phyloP scores from a whole-genome alignment of 805 yeast genomes.

The Starmerella floricola region DNA sequence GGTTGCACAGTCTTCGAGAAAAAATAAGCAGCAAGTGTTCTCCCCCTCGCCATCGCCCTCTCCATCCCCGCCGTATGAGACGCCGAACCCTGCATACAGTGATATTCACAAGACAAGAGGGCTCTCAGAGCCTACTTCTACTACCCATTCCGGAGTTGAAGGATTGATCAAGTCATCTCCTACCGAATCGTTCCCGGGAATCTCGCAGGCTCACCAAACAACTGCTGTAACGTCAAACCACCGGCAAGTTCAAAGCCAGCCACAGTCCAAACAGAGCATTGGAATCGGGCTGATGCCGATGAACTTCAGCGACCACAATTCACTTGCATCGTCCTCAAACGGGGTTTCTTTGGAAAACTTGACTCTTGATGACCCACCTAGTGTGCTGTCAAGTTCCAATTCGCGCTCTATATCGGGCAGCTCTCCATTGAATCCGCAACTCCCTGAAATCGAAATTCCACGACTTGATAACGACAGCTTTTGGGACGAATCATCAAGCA shows the following conservation, averaged over 20 bases:
- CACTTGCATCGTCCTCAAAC: slow-evolving; percentile 4
- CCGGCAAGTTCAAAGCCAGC: too few species aligned
- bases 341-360: slow-evolving; percentile 3
- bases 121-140: too few species aligned
- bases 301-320: slow-evolving; percentile 7
- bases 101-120: too few species aligned
- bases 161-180: too few species aligned
- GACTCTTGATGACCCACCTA: not conserved
- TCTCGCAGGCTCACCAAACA: too few species aligned
- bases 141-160: too few species aligned
- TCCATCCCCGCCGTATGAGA: not conserved
- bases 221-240: too few species aligned
- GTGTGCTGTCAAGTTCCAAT: not conserved
- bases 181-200: too few species aligned
- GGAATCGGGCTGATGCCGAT: slow-evolving; percentile 15
- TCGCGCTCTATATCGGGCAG: not conserved
- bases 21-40: not conserved
- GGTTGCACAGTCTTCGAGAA: not conserved
- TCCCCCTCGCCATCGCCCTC: not conserved
- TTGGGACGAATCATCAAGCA: slow-evolving; percentile 12
- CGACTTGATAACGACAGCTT: slow-evolving; percentile 8
- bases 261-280: not conserved
- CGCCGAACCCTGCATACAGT: not conserved
- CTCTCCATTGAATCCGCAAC: not conserved
- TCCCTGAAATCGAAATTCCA: slow-evolving; percentile 11